phyloP scores from a whole-genome alignment of 805 yeast species.

The Kuraishia hungarica region DNA sequence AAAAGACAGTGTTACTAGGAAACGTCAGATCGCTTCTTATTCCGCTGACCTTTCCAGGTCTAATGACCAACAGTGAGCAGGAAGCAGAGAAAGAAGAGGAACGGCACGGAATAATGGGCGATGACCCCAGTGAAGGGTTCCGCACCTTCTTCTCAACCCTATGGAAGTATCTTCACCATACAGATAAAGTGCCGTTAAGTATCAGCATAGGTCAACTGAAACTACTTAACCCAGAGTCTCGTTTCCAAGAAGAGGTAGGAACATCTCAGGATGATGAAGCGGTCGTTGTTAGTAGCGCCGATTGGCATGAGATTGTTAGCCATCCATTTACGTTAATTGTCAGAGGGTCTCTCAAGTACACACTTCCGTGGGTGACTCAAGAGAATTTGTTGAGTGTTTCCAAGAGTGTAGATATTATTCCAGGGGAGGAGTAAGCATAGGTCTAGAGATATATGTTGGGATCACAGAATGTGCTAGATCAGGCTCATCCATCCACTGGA shows the following conservation, averaged over 20 bases:
- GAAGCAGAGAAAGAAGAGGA: neutral
- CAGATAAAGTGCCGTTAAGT: constrained; percentile 5
- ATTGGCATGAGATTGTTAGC: constrained; percentile 19
- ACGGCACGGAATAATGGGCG: neutral
- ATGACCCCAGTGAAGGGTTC: constrained; percentile 5
- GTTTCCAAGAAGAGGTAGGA: neutral
- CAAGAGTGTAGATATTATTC: constrained; percentile 3
- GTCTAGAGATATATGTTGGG: too few relatives aligned
- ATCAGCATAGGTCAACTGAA: constrained; percentile 22
- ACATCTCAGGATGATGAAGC: neutral
- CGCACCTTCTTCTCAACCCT: constrained; percentile 2
- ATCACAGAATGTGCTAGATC: too few relatives aligned
- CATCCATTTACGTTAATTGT: constrained; percentile 18
- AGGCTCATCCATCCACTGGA: too few relatives aligned
- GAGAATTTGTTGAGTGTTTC: constrained; percentile 21
- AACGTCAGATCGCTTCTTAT: constrained; percentile 19
- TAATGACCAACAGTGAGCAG: constrained; percentile 1
- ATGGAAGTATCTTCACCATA: constrained; percentile 15
- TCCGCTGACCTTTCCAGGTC: constrained; percentile 21
- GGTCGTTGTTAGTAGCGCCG: neutral
- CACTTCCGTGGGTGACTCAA: constrained; percentile 17
- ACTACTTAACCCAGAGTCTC: constrained; percentile 18
- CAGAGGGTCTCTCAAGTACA: constrained; percentile 23
- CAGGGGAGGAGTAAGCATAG: too few relatives aligned
- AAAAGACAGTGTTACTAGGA: constrained; percentile 23